phyloP scores from a whole-genome alignment of 257 asterid species.

The Capsicum pubescens region DNA sequence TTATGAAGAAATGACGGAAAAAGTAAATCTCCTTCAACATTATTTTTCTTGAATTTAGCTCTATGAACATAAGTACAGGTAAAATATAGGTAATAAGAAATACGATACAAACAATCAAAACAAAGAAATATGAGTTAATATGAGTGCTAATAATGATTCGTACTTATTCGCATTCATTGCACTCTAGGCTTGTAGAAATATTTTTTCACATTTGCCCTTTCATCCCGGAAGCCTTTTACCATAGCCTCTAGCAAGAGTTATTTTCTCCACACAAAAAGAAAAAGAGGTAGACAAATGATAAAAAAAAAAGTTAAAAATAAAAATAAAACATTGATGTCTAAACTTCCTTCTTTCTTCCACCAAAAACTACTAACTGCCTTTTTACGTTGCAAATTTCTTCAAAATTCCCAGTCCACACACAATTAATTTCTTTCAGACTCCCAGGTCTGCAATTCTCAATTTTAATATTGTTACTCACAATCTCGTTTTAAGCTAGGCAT shows the following conservation, averaged over 20 bases:
- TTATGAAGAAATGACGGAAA: background rate
- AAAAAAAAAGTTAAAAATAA: no score
- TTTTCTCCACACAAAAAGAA: conserved; percentile 26
- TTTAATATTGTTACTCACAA: background rate
- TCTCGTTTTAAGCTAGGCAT: conserved; percentile 15
- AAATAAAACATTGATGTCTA: background rate
- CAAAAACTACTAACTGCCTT: background rate
- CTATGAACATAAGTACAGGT: background rate
- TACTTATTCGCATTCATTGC: background rate
- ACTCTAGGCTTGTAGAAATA: background rate
- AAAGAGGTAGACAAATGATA: background rate
- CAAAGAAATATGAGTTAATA: no score
- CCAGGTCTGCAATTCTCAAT: conserved; percentile 8
- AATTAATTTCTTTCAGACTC: conserved; percentile 19
- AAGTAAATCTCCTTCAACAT: background rate
- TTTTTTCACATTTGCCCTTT: conserved; percentile 10
- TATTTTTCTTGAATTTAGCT: background rate
- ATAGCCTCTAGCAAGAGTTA: conserved; percentile 17
- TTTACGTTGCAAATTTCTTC: background rate
- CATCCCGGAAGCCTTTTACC: conserved; percentile 18
- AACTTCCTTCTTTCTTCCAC: conserved; percentile 15
- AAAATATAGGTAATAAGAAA: background rate
- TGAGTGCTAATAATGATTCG: no score
- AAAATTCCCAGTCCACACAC: conserved; percentile 15
- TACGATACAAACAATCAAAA: background rate